phyloP scores from a whole-genome alignment of 1,284 basidiomycete species.

The Anthracocystis walkeri region DNA sequence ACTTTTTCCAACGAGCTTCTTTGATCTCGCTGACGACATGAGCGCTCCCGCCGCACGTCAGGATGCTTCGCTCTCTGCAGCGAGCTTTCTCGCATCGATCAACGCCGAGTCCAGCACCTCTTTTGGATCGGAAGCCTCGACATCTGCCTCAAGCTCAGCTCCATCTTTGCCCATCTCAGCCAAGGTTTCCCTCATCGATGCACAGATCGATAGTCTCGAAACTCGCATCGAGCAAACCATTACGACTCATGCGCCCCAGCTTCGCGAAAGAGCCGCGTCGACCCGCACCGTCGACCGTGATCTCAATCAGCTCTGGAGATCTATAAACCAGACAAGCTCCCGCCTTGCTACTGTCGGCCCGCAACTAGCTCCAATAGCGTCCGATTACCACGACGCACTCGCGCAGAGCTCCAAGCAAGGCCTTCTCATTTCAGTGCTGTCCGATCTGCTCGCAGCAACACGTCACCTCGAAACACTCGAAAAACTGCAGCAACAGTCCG shows the following conservation, averaged over 20 bases:
- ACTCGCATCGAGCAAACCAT: constrained; percentile 28
- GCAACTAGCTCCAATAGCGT: constrained; percentile 23
- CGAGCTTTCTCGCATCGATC: constrained; percentile 47
- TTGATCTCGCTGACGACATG: constrained; percentile 14
- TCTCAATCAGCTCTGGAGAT: constrained; percentile 42
- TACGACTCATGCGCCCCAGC: constrained; percentile 26
- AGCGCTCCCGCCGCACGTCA: constrained; percentile 14
- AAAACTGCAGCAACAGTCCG: constrained; percentile 22
- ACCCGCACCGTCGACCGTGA: constrained; percentile 28
- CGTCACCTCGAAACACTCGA: constrained; percentile 33
- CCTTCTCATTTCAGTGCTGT: constrained; percentile 37
- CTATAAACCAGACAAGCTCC: constrained; percentile 39
- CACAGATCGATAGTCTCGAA: constrained; percentile 48
- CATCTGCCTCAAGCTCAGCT: constrained; percentile 13
- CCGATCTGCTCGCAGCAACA: constrained; percentile 32
- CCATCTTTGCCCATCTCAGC: constrained; percentile 49
- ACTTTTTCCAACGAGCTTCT: not conserved
- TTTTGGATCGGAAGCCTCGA: constrained; percentile 17
- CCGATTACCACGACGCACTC: constrained; percentile 34
- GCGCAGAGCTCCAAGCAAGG: constrained; percentile 38
- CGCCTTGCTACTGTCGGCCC: constrained; percentile 34
- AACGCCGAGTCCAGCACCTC: constrained; percentile 40
- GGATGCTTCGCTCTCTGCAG: constrained; percentile 35
- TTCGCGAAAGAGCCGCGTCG: constrained; percentile 31
- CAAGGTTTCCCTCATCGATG: constrained; percentile 50